These are phyloP conservation scores for Cadophora sp. DNA, from an alignment of 2,329 filamentous ascomycete genomes.

Conservation along the genomic window DNA sequence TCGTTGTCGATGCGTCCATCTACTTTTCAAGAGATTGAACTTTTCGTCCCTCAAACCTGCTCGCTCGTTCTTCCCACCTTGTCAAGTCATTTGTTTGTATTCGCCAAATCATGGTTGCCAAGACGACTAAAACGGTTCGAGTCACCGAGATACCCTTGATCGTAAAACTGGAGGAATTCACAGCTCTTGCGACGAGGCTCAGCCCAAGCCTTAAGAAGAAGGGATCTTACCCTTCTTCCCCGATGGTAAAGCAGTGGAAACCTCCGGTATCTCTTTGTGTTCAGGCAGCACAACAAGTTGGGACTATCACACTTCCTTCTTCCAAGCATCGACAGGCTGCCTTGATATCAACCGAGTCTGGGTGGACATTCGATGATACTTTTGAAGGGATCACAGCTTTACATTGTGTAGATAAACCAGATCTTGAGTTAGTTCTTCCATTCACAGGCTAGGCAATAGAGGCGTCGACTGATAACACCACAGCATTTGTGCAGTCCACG, in stretches of 20 bases:
- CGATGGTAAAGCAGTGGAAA: neutral
- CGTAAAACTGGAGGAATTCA: neutral
- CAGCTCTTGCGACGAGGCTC: neutral
- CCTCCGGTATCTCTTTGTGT: neutral
- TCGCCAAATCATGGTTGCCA: neutral
- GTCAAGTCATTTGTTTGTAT: neutral
- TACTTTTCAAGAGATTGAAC: neutral
- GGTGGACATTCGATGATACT: neutral
- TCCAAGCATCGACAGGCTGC: slow-evolving; percentile 5
- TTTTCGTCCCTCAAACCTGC: too few species aligned
- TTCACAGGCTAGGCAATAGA: neutral
- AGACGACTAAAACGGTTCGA: slow-evolving; percentile 1
- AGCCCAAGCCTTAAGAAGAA: neutral
- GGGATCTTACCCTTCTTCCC: neutral
- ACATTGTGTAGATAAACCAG: neutral
- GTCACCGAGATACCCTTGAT: neutral
- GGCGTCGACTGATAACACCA: neutral
- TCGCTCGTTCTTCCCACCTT: neutral
- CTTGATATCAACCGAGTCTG: neutral
- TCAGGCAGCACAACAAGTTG: neutral
- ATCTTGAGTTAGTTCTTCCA: neutral
- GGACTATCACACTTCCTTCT: slow-evolving; percentile 1
- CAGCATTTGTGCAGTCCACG: slow-evolving; percentile 13
- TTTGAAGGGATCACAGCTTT: slow-evolving; percentile 8
- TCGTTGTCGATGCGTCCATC: neutral